Percentiles rank a stretch among this genome's conserved stretches.
These are phyloP conservation scores for Aspergillus coremiiformis DNA, from an alignment of 495 filamentous ascomycete species.

Conservation along the genomic window DNA sequence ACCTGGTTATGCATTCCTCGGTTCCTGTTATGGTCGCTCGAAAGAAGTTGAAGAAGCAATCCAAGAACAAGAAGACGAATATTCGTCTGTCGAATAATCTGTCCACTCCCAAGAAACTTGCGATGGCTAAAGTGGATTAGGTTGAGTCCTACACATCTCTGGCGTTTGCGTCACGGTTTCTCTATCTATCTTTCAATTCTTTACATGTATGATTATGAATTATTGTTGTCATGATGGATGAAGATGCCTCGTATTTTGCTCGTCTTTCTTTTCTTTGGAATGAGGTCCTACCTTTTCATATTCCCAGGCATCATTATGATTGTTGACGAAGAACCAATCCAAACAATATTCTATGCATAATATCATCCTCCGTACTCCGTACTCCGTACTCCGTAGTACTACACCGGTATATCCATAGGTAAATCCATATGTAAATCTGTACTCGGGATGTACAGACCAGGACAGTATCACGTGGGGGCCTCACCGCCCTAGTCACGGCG, in stretches of 20 bases:
- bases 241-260: neutral
- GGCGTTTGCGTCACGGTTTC: neutral
- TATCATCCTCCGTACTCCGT: too few relatives aligned
- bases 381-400: too few relatives aligned
- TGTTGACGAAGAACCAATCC: too few relatives aligned
- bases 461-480: neutral
- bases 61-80: conserved; percentile 55
- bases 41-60: conserved; percentile 68
- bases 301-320: too few relatives aligned
- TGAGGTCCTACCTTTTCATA: neutral
- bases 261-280: neutral
- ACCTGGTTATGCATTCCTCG: conserved; percentile 89
- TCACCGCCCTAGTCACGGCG: neutral
- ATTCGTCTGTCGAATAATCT: conserved; percentile 67
- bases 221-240: conserved; percentile 2
- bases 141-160: neutral
- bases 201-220: conserved; percentile 10
- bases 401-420: too few relatives aligned
- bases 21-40: conserved; percentile 94
- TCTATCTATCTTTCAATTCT: conserved; percentile 1
- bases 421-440: too few relatives aligned
- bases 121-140: conserved; percentile 59
- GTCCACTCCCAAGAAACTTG: conserved; percentile 53
- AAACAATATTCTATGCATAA: too few relatives aligned
- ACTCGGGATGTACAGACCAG: too few relatives aligned